These are phyloP conservation scores for Leccinum insolens DNA, from an alignment of 1,284 basidiomycete species.

Conservation along the genomic window DNA sequence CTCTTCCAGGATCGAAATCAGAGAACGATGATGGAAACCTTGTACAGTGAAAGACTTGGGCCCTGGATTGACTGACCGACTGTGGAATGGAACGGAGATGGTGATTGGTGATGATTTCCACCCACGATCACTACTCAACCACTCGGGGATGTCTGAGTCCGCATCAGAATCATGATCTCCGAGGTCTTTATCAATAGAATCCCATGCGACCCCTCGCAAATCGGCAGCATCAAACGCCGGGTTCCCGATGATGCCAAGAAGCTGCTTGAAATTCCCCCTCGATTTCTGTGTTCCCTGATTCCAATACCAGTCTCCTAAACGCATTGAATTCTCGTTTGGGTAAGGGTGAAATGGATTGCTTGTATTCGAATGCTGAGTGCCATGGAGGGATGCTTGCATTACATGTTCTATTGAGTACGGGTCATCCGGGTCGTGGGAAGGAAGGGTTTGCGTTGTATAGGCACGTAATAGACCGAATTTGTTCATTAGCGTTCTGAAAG, in stretches of 20 bases:
- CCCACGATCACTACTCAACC: not conserved
- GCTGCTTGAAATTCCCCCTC: not conserved
- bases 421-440: not conserved
- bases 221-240: not conserved
- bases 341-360: not conserved
- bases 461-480: too few species aligned
- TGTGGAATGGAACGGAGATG: not conserved
- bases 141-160: not conserved
- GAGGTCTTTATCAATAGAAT: not conserved
- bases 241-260: not conserved
- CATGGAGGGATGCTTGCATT: too few species aligned
- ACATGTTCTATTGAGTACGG: not conserved
- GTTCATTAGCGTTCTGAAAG: too few species aligned
- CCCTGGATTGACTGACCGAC: fast-evolving
- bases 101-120: not conserved
- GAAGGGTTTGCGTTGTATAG: not conserved
- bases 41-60: not conserved
- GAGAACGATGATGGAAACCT: too few species aligned
- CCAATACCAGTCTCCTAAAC: not conserved
- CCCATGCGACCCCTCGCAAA: not conserved
- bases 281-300: not conserved
- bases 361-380: not conserved
- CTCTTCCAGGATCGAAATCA: too few species aligned
- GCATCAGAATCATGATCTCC: not conserved
- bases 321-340: not conserved